Percentiles rank a stretch among this genome's conserved stretches.
Evolutionary conservation across 2,329 filamentous ascomycete species (phyloP).

Genomic region (Proliferodiscus dingleyae): DNA sequence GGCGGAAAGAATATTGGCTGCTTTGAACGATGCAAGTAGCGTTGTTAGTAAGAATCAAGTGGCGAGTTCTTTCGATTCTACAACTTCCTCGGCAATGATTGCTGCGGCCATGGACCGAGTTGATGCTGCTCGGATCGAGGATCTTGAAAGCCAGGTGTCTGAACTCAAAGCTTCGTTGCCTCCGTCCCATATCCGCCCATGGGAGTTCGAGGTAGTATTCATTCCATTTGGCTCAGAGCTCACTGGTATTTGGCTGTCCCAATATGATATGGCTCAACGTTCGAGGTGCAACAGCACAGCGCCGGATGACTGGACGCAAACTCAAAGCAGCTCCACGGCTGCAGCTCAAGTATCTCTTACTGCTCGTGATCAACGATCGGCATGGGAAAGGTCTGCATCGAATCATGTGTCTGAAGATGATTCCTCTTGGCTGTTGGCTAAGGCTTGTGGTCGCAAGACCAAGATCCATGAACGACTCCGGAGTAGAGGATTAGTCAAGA

Average conservation of each 20-base stretch:
- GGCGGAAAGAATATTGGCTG: slow-evolving; percentile 51
- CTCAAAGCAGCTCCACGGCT: slow-evolving; percentile 25
- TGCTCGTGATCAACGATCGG: slow-evolving; percentile 19
- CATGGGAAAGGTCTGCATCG: slow-evolving; percentile 24
- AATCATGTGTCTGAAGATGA: slow-evolving; percentile 16
- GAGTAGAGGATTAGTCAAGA: slow-evolving; percentile 67
- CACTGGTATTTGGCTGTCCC: slow-evolving; percentile 48
- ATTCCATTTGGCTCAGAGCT: slow-evolving; percentile 61
- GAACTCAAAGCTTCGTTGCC: slow-evolving; percentile 32
- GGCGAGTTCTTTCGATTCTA: slow-evolving; percentile 29
- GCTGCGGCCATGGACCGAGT: slow-evolving; percentile 32
- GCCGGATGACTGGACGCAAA: slow-evolving; percentile 44
- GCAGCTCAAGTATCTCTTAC: slow-evolving; percentile 24
- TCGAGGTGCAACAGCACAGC: slow-evolving; percentile 34
- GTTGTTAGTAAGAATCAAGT: slow-evolving; percentile 17
- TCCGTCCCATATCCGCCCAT: slow-evolving; percentile 60
- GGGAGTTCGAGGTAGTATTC: slow-evolving; percentile 73
- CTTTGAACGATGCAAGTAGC: slow-evolving; percentile 29
- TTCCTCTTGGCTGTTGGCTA: slow-evolving; percentile 48
- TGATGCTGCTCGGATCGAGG: slow-evolving; percentile 40
- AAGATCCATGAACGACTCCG: slow-evolving; percentile 65
- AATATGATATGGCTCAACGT: slow-evolving; percentile 33
- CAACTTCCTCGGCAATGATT: slow-evolving; percentile 34
- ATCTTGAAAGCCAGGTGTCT: slow-evolving; percentile 38
- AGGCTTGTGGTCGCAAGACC: slow-evolving; percentile 60